phyloP scores from a whole-genome alignment of 1,139 yeast species.

The Debaryomycetaceae sp. region DNA sequence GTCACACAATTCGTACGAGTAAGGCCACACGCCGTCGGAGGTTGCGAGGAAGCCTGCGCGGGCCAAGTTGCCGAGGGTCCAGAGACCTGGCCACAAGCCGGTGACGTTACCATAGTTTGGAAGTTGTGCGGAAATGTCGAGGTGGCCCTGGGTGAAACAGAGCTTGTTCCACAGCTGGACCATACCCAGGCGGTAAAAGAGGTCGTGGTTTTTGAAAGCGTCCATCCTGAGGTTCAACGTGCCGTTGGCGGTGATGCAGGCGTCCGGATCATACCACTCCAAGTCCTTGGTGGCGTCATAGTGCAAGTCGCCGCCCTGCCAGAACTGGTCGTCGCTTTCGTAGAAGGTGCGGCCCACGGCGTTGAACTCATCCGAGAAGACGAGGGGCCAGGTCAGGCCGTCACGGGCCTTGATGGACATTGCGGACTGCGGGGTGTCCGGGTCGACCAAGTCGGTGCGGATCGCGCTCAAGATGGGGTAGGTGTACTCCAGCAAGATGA shows the following conservation, averaged over 20 bases:
- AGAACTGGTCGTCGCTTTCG: conserved; percentile 22
- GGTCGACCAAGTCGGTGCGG: conserved; percentile 16
- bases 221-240: conserved; percentile 16
- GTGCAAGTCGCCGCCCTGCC: conserved; percentile 16
- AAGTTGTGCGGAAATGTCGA: conserved; percentile 15
- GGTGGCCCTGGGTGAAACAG: conserved; percentile 18
- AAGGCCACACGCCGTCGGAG: conserved; percentile 26
- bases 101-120: conserved; percentile 19
- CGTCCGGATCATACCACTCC: conserved; percentile 25
- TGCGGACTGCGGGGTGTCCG: conserved; percentile 16
- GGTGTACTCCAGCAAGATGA: conserved; percentile 12
- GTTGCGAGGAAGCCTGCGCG: conserved; percentile 21
- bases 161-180: conserved; percentile 22
- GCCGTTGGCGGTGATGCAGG: conserved; percentile 17
- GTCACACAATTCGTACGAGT: conserved; percentile 20
- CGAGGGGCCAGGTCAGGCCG: conserved; percentile 16
- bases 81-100: conserved; percentile 23
- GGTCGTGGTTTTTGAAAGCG: conserved; percentile 17
- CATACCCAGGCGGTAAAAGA: conserved; percentile 22
- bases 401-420: conserved; percentile 7
- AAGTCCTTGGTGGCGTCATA: conserved; percentile 21
- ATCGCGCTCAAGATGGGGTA: conserved; percentile 16
- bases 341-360: conserved; percentile 21
- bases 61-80: conserved; percentile 24
- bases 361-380: conserved; percentile 19